Evolutionary conservation across 345 rosid species (phyloP), one percentile per base, ranked within the genome.

Genomic region (Combretum micranthum): DNA sequence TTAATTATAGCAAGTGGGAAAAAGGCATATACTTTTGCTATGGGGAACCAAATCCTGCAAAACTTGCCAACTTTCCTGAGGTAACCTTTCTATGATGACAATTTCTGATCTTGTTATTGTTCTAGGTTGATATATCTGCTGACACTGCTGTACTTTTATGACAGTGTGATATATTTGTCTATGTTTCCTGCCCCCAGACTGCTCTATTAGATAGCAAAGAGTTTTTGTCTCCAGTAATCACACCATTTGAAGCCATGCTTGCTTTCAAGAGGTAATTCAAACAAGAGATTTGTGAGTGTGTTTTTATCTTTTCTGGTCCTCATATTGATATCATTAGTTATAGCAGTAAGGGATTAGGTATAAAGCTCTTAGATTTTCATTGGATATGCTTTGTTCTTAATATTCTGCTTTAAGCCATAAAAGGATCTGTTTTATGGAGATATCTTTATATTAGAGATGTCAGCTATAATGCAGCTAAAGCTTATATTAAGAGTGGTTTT

Each of bases 41-140:
- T 88, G 96, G 97, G 97, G 64, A 80, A 66, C 97, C 96, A 57
- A 92, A 92, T 65, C 94, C 97, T 16, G 87, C 96, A 53, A 92
- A 92, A 70, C 94, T 92, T 52, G 99, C 97, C 43, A 92, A 92
- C 74, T 92, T 88, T 60, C 99, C 91, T 0, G 97, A 92, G 82
- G 99, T 82, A 70, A 60, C 56, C 42, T 50, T 64, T 47, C 18
- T 32, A 19, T 50, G 25, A 13, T 11, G 39, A 50, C 26, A 50
- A 4, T 51, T 22, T 19, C 39, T 49, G 48, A 19, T 50, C 47
- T 50, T 56, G 21, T 26, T 10, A 47, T 50, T 17, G 15, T 44
- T 44, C 51, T 63, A 47, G 47, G 50, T 71, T 39, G 14, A 47
- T 52, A 32, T 45, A 44, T 53, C 45, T 37, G 14, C 57, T 44